Base-by-base conservation (phyloP, 225 moss, liverwort and hornwort species). In the Asterella californica region DNA sequence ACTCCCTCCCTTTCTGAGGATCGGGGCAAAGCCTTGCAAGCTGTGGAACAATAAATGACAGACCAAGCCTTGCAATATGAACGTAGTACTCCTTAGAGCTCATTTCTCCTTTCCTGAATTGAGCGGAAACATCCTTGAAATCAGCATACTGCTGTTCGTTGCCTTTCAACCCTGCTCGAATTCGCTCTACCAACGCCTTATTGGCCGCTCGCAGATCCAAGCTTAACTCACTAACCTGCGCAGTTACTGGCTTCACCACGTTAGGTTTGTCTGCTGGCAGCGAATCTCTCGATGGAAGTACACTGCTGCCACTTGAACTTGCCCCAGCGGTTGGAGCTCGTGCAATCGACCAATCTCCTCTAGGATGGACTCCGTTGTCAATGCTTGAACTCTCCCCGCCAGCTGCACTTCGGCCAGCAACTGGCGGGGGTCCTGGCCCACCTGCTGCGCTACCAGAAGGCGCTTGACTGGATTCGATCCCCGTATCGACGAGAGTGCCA, bases 21-120 rank as follows among this genome's bases (percentile, higher is more conserved):
- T 99, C 99, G 70, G 99, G 99, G 86, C 93, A 95, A 71, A 99
- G 95, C 80, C 95, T 91, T 46, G 93, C 95, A 79, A 99, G 91
- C 80, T 99, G 95, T 80, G 93, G 93, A 66, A 93, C 99, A 68
- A 99, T 83, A 74, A 88, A 81, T 2, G 90, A 90, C 65, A 99
- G 89, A 19, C 99, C 99, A 25, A 99, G 89, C 57, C 91, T 86
- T 54, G 85, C 81, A 48, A 99, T 92, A 55, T 91, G 92, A 60
- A 69, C 83, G 63, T 91, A 88, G 72, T 95, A 99, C 72, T 93
- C 91, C 78, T 87, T 73, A 11, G 95, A 89, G 57, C 70, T 88
- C 92, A 99, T 95, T 71, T 88, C 99, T 74, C 99, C 95, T 80
- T 88, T 91, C 57, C 87, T 95, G 82, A 88, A 99, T 17, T 83